Percentiles rank a stretch among this genome's conserved stretches.
phyloP scores from a whole-genome alignment of 2,329 filamentous ascomycete species.

The Dryadomyces quercivorus region DNA sequence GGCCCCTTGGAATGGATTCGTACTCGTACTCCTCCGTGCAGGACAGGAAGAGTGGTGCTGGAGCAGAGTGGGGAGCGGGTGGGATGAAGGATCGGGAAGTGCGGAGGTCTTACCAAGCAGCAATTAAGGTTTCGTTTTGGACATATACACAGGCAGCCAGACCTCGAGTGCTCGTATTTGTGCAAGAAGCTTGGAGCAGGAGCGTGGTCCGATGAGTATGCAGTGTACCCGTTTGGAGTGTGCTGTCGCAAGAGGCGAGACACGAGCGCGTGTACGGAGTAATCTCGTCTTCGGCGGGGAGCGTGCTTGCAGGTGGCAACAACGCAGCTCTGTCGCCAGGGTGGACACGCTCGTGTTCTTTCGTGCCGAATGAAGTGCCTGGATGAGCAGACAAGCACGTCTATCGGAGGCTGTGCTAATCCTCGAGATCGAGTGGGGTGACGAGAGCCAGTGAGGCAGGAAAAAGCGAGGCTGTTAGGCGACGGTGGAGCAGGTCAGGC shows the following conservation, averaged over 20 bases:
- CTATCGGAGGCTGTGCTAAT: not conserved
- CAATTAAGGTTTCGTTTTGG: conserved; percentile 10
- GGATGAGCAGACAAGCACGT: not conserved
- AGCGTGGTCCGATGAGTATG: not conserved
- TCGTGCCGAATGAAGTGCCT: not conserved
- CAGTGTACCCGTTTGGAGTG: not conserved
- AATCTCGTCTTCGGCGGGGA: not conserved
- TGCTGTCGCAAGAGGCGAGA: not conserved
- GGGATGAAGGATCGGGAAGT: not conserved
- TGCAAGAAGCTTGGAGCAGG: not conserved
- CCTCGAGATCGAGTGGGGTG: not conserved
- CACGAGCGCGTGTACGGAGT: not conserved
- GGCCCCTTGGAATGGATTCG: not conserved
- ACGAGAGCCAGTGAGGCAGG: not conserved
- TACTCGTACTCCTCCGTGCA: too few relatives aligned
- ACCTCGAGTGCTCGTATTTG: not conserved
- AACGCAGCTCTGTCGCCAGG: not conserved
- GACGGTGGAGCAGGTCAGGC: conserved; percentile 2
- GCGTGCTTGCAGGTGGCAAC: not conserved
- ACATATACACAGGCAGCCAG: not conserved
- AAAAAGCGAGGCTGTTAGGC: not conserved
- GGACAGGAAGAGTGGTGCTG: not conserved
- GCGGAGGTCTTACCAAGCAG: conserved; percentile 7
- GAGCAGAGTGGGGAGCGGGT: conserved; percentile 3
- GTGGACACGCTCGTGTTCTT: not conserved